Evolutionary conservation across 2,329 filamentous ascomycete species (phyloP).

Genomic region (Aureobasidium sp.): DNA sequence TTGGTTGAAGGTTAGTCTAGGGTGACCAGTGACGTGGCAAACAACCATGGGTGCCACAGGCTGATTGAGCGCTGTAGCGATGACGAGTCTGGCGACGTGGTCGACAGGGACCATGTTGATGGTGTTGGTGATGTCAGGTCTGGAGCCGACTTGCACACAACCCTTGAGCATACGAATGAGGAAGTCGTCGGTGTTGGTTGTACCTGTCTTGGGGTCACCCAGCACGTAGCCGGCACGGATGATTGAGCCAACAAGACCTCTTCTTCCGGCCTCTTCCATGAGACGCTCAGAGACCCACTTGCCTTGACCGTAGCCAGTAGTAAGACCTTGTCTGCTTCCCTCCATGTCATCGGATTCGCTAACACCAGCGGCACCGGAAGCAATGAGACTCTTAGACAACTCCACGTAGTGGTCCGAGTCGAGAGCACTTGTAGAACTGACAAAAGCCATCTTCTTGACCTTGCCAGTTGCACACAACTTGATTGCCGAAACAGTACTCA

Average conservation of each 20-base stretch:
- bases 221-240: slow-evolving; percentile 80
- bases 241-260: slow-evolving; percentile 67
- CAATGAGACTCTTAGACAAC: slow-evolving; percentile 56
- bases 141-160: slow-evolving; percentile 66
- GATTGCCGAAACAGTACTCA: slow-evolving; percentile 70
- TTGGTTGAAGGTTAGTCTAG: slow-evolving; percentile 67
- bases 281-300: slow-evolving; percentile 77
- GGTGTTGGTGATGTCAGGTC: slow-evolving; percentile 74
- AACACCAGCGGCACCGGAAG: slow-evolving; percentile 56
- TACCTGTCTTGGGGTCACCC: slow-evolving; percentile 61
- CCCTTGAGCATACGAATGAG: slow-evolving; percentile 79
- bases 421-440: slow-evolving; percentile 73
- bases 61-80: slow-evolving; percentile 62
- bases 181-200: slow-evolving; percentile 81
- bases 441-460: slow-evolving; percentile 71
- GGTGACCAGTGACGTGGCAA: slow-evolving; percentile 71
- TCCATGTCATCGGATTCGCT: slow-evolving; percentile 69
- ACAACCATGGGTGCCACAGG: slow-evolving; percentile 50
- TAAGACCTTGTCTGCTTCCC: slow-evolving; percentile 67
- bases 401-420: slow-evolving; percentile 76
- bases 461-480: slow-evolving; percentile 67
- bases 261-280: slow-evolving; percentile 66
- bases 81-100: slow-evolving; percentile 73
- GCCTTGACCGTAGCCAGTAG: slow-evolving; percentile 81
- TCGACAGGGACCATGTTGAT: slow-evolving; percentile 84